Evolutionary conservation across 805 yeast species (phyloP).

Genomic region (Wickerhamiella allomyrinae): DNA sequence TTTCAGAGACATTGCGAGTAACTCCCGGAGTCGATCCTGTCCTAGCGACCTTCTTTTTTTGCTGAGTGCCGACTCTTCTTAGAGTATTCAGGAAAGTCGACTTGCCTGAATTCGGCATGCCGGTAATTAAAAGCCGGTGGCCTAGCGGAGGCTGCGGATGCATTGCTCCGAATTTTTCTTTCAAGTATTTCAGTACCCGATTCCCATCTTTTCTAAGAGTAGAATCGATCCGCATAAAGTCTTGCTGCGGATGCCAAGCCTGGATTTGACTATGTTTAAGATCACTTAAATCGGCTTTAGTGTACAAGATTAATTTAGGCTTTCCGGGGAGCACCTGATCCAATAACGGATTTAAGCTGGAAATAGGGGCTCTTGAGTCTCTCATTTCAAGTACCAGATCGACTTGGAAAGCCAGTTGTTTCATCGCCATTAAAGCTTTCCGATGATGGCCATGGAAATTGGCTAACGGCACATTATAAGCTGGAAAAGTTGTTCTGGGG

Average conservation of each 20-base stretch:
- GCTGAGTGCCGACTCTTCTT: constrained; percentile 31
- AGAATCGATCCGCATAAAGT: constrained; percentile 46
- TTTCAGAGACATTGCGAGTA: constrained; percentile 63
- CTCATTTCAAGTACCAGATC: constrained; percentile 74
- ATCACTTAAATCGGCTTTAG: constrained; percentile 54
- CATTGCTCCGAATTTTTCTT: constrained; percentile 21
- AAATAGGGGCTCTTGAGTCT: constrained; percentile 79
- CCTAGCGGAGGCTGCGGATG: constrained; percentile 77
- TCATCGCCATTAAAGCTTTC: constrained; percentile 55
- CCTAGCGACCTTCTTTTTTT: constrained; percentile 48
- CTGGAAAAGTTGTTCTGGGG: constrained; percentile 65
- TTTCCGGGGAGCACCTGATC: constrained; percentile 47
- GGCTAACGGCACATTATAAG: constrained; percentile 50
- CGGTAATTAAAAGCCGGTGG: constrained; percentile 57
- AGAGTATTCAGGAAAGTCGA: constrained; percentile 71
- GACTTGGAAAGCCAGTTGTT: constrained; percentile 58
- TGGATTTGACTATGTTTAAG: constrained; percentile 29
- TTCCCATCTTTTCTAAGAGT: constrained; percentile 37
- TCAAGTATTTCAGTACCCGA: constrained; percentile 36
- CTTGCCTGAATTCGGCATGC: constrained; percentile 98
- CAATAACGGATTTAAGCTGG: constrained; percentile 68
- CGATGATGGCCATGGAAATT: constrained; percentile 88
- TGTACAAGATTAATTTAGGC: constrained; percentile 50
- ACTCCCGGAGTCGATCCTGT: constrained; percentile 89
- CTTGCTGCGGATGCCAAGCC: constrained; percentile 36